Evolutionary conservation across 192 early-diverging fungal genomes (phyloP).

Genomic region (Cladochytrium replicatum): DNA sequence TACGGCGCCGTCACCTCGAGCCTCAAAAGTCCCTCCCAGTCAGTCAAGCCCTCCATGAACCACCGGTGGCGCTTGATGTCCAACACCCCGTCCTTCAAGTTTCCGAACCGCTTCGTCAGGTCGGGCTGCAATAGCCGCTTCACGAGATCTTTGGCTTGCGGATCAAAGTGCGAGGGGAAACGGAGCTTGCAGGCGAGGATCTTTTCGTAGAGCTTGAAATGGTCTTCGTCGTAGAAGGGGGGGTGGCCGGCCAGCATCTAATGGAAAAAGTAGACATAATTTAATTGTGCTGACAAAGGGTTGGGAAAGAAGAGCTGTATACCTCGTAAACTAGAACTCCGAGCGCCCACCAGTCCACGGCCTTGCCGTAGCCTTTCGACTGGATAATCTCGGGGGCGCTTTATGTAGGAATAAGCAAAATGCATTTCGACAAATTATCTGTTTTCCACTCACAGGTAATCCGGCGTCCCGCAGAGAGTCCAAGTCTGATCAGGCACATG

Average conservation of each 20-base stretch:
- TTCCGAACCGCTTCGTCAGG: conserved; percentile 68
- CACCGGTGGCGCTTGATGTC: conserved; percentile 94
- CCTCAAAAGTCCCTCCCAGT: conserved; percentile 70
- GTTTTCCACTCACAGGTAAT: conserved; percentile 23
- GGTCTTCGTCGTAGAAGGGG: conserved; percentile 63
- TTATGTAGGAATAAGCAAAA: conserved; percentile 13
- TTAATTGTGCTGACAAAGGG: background rate
- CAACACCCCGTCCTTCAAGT: conserved; percentile 58
- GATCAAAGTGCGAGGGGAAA: conserved; percentile 66
- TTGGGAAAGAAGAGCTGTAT: background rate
- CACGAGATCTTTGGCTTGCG: conserved; percentile 62
- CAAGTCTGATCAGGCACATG: conserved; percentile 70
- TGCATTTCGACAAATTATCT: conserved; percentile 1
- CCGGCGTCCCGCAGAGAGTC: conserved; percentile 77
- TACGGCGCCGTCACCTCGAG: conserved; percentile 77
- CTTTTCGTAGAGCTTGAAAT: conserved; percentile 64
- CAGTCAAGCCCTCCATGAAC: conserved; percentile 80
- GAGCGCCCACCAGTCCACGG: conserved; percentile 59
- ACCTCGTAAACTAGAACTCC: conserved; percentile 56
- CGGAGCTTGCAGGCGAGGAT: conserved; percentile 59
- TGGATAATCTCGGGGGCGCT: conserved; percentile 63
- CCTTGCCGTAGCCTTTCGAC: conserved; percentile 55
- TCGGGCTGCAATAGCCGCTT: conserved; percentile 60
- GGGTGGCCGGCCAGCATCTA: conserved; percentile 64
- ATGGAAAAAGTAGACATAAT: background rate